phyloP scores from a whole-genome alignment of 768 basidiomycete genomes.

The Podaxis sp. region DNA sequence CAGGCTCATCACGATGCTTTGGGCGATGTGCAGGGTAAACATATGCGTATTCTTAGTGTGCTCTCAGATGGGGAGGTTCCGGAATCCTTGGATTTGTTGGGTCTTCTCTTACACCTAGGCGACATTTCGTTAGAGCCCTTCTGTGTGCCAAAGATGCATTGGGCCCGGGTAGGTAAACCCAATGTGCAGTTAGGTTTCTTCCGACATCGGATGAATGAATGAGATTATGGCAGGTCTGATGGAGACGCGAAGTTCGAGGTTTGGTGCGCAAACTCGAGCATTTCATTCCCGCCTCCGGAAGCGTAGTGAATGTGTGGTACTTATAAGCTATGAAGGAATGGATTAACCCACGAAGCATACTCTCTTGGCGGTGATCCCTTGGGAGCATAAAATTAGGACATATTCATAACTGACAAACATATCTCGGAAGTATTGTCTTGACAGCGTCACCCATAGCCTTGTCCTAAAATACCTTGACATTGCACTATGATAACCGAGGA shows the following conservation, averaged over 20 bases:
- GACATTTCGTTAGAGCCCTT: neutral
- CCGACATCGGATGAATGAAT: conserved; percentile 7
- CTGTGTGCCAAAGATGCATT: neutral
- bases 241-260: neutral
- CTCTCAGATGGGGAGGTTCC: neutral
- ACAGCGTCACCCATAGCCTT: too few species aligned
- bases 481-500: too few species aligned
- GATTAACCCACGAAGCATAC: neutral
- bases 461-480: too few species aligned
- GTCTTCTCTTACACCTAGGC: neutral
- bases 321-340: too few species aligned
- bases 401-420: too few species aligned
- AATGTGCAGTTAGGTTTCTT: neutral
- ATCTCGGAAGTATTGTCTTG: too few species aligned
- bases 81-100: neutral
- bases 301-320: neutral
- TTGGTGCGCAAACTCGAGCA: neutral
- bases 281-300: neutral
- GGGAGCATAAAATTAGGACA: too few species aligned
- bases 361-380: neutral
- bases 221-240: neutral
- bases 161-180: conserved; percentile 3
- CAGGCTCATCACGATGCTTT: neutral
- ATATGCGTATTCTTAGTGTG: neutral
- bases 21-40: neutral